Evolutionary conservation across 176 grass and related monocot genomes (phyloP).

Genomic region (barley (Hordeum vulgare)): MorexV3_pseudomolecules_assembly NC_058524.1:623712120-623712619

Average conservation of each 20-base stretch:
- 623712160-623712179: background rate
- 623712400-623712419: conserved; percentile 21
- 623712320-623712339: background rate
- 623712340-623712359: conserved; percentile 11
- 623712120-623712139: background rate
- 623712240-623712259: too few species aligned
- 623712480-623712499: background rate
- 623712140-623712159: background rate
- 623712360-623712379: conserved; percentile 44
- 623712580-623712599: background rate
- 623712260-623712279: background rate
- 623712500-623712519: background rate
- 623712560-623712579: conserved; percentile 48
- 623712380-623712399: conserved; percentile 39
- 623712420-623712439: conserved; percentile 52
- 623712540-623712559: conserved; percentile 28
- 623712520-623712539: conserved; percentile 60
- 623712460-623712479: background rate
- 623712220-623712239: too few species aligned
- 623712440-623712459: conserved; percentile 9
- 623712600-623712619: conserved; percentile 1
- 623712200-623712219: too few species aligned
- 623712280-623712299: background rate
- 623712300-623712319: background rate
- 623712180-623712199: background rate